phyloP scores from a whole-genome alignment of 371 early-diverging fungal species.

The Mortierella sp. region DNA sequence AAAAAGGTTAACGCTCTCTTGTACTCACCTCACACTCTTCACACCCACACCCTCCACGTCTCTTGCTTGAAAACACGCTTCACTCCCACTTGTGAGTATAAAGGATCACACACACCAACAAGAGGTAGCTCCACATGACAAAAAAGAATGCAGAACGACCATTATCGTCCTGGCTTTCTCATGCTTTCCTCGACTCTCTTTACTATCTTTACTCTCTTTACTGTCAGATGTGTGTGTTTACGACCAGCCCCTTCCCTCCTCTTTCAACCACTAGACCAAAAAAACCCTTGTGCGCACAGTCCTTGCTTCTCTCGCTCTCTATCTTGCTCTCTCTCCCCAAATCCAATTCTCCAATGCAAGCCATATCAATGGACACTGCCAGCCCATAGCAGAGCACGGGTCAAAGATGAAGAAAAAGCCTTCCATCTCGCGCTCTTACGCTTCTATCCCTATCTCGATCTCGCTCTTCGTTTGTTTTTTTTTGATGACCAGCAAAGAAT shows the following conservation, averaged over 20 bases:
- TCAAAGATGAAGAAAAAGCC: not conserved
- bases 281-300: not conserved
- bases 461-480: not conserved
- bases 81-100: no score
- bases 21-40: no score
- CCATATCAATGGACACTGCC: not conserved
- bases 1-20: no score
- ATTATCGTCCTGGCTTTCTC: no score
- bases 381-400: not conserved
- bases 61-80: no score
- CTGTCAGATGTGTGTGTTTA: not conserved
- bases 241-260: not conserved
- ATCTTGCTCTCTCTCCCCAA: not conserved
- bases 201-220: not conserved
- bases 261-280: not conserved
- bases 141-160: no score
- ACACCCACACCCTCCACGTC: no score
- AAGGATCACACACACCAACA: no score
- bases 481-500: not conserved
- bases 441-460: not conserved
- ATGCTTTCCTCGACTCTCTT: not conserved
- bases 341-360: not conserved
- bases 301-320: not conserved
- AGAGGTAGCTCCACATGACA: no score
- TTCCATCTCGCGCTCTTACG: not conserved